These are phyloP conservation scores for Apophysomyces elegans DNA, from an alignment of 371 early-diverging fungal species.

Conservation along the genomic window DNA sequence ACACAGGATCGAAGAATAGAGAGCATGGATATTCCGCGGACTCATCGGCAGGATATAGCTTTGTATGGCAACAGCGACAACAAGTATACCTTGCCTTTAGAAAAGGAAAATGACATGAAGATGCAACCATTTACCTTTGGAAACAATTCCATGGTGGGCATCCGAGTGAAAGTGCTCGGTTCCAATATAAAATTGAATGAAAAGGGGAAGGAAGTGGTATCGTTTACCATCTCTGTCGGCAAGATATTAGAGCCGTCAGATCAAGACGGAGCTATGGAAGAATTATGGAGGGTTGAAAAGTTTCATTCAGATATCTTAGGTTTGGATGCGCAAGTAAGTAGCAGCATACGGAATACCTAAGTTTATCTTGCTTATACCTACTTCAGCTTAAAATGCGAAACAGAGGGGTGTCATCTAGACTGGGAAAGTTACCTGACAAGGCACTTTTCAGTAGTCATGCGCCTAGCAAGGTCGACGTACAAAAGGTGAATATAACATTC, in stretches of 20 bases:
- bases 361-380: not conserved
- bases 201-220: conserved; percentile 71
- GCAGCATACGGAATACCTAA: not conserved
- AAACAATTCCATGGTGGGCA: conserved; percentile 14
- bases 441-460: conserved; percentile 73
- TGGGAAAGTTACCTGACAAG: conserved; percentile 79
- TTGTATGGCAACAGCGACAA: not conserved
- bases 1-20: not conserved
- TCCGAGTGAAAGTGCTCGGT: conserved; percentile 60
- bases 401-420: conserved; percentile 45
- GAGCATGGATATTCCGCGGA: not conserved
- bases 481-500: conserved; percentile 28
- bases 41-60: not conserved
- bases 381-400: conserved; percentile 27
- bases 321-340: conserved; percentile 70
- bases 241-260: conserved; percentile 27
- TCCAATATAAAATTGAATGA: conserved; percentile 71
- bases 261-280: conserved; percentile 27
- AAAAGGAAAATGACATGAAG: not conserved
- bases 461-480: conserved; percentile 66
- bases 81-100: not conserved
- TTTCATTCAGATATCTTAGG: conserved; percentile 77
- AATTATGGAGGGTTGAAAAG: conserved; percentile 85
- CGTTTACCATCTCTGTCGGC: conserved; percentile 54
- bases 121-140: conserved; percentile 8